Percentiles rank a stretch among this genome's conserved stretches.
phyloP scores from a whole-genome alignment of 2,329 filamentous ascomycete species.

The Venturia asperata region DNA sequence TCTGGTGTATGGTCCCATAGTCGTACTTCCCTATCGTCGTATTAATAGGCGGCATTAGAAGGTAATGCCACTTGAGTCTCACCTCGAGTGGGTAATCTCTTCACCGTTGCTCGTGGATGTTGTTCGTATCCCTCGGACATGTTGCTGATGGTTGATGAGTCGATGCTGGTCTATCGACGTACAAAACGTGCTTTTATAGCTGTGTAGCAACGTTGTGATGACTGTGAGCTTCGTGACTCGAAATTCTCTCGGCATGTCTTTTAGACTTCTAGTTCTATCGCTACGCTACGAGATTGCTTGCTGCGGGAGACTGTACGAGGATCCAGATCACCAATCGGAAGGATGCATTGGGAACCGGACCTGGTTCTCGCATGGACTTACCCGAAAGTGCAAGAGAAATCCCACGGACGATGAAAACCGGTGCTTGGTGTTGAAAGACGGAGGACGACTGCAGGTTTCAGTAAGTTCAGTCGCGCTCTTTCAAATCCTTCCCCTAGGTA shows the following conservation, averaged over 20 bases:
- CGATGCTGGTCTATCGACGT: background rate
- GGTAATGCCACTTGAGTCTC: background rate
- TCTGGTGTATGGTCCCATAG: conserved; percentile 30
- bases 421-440: background rate
- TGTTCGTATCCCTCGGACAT: conserved; percentile 17
- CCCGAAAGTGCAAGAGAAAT: background rate
- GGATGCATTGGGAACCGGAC: background rate
- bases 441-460: background rate
- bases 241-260: background rate
- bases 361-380: conserved; percentile 6
- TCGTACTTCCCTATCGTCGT: conserved; percentile 29
- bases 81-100: conserved; percentile 18
- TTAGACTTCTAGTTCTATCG: background rate
- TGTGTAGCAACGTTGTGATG: background rate
- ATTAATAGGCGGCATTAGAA: too few species aligned
- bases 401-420: background rate
- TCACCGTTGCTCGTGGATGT: conserved; percentile 17
- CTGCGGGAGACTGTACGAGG: background rate
- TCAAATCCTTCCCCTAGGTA: too few species aligned
- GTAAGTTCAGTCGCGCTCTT: too few species aligned
- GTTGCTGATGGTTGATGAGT: background rate
- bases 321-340: background rate
- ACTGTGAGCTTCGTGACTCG: background rate
- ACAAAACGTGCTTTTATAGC: background rate
- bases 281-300: background rate